Percentiles rank a stretch among this genome's conserved stretches.
phyloP scores from a whole-genome alignment of 2,329 filamentous ascomycete genomes.

The Neurospora sp. region DNA sequence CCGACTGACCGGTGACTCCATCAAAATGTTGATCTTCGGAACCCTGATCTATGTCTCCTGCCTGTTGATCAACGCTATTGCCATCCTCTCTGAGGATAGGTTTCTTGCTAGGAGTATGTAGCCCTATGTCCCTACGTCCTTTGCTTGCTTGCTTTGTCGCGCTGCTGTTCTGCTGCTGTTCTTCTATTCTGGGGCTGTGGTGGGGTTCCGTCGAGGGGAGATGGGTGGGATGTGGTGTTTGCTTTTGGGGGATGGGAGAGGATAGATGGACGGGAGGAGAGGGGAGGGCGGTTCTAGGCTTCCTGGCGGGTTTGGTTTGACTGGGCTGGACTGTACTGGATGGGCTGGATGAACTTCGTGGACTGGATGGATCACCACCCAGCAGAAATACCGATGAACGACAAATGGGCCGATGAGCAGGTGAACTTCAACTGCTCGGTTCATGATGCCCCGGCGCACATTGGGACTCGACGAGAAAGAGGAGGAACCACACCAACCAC shows the following conservation, averaged over 20 bases:
- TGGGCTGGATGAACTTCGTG: too few species aligned
- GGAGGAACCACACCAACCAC: neutral
- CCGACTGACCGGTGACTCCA: neutral
- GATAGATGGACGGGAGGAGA: neutral
- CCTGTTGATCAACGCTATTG: conserved; percentile 80
- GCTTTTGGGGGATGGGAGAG: neutral
- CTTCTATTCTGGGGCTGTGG: neutral
- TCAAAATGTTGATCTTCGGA: conserved; percentile 23
- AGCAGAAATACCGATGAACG: neutral
- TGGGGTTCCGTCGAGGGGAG: neutral
- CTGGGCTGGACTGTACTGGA: neutral
- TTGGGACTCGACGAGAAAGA: neutral
- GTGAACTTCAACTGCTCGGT: neutral
- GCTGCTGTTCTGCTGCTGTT: neutral
- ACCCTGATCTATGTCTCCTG: conserved; percentile 48
- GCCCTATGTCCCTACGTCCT: neutral
- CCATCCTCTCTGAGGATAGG: conserved; percentile 67
- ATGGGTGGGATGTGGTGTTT: neutral
- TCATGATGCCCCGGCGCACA: neutral
- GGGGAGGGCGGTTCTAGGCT: neutral
- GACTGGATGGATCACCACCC: neutral
- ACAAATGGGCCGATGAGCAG: neutral
- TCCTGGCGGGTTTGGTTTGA: neutral
- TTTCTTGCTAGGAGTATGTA: conserved; percentile 66
- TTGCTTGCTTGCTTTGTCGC: conserved; percentile 3